Conservation (phyloP, 352 stramenopile genomes). For the Phytophthora ohioensis region DNA sequence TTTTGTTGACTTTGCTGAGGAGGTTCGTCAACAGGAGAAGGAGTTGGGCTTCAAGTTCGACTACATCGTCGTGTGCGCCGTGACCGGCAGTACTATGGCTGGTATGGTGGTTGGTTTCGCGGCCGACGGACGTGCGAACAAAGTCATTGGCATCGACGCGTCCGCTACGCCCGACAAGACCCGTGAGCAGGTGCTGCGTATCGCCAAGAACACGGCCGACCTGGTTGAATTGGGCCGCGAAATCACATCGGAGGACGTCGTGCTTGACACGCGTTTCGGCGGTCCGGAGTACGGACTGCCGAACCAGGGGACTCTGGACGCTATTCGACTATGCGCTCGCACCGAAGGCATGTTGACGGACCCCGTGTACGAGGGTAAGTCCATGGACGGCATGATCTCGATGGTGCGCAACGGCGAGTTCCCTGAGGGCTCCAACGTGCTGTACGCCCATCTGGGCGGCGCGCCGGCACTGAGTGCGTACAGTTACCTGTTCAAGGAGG, state of each 20-base stretch:
- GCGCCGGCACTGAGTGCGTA: constrained; percentile 46
- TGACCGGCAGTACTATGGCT: constrained; percentile 49
- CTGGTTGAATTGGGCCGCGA: constrained; percentile 42
- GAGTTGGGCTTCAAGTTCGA: constrained; percentile 49
- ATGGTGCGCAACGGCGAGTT: constrained; percentile 52
- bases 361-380: constrained; percentile 51
- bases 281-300: constrained; percentile 46
- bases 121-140: constrained; percentile 43
- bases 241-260: constrained; percentile 41
- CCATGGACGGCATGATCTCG: constrained; percentile 48
- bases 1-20: constrained; percentile 48
- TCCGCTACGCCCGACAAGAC: constrained; percentile 45
- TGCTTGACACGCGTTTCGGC: constrained; percentile 45
- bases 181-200: constrained; percentile 45
- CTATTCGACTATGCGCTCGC: constrained; percentile 43
- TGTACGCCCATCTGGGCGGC: constrained; percentile 45
- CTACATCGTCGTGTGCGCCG: constrained; percentile 46
- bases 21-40: constrained; percentile 45
- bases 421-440: constrained; percentile 42
- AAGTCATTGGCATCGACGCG: constrained; percentile 50
- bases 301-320: constrained; percentile 45
- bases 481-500: constrained; percentile 49
- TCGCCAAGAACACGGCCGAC: constrained; percentile 44
- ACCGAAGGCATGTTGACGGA: constrained; percentile 49
- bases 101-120: constrained; percentile 51